Evolutionary conservation across 306 rosid species (phyloP).

Genomic region (Sindora glabra): DNA sequence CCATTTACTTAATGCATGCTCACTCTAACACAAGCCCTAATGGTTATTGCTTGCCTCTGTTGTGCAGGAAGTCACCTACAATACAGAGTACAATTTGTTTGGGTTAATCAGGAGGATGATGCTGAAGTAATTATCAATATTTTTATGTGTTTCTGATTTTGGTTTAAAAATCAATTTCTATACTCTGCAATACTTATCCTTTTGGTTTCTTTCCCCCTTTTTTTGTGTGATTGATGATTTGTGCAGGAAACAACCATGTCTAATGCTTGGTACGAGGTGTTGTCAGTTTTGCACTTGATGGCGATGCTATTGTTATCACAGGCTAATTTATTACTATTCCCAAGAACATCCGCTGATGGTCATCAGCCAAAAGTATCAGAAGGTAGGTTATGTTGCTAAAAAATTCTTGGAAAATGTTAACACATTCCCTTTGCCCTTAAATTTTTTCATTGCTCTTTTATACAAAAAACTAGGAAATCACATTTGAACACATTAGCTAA

Average conservation of each 20-base stretch:
- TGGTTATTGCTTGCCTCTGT: slow-evolving; percentile 12
- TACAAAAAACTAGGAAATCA: no score
- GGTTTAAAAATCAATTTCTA: slow-evolving; percentile 14
- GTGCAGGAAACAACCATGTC: slow-evolving; percentile 86
- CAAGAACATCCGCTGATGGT: slow-evolving; percentile 82
- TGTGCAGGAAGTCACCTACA: slow-evolving; percentile 88
- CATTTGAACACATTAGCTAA: no score
- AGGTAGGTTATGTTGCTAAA: slow-evolving; percentile 41
- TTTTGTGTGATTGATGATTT: slow-evolving; percentile 13
- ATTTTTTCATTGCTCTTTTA: no score
- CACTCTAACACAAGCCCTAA: slow-evolving; percentile 17
- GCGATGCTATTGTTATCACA: slow-evolving; percentile 76
- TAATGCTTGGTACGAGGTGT: slow-evolving; percentile 91
- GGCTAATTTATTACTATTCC: slow-evolving; percentile 93
- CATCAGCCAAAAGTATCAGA: slow-evolving; percentile 81
- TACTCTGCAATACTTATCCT: slow-evolving; percentile 11
- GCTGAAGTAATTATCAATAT: slow-evolving; percentile 50
- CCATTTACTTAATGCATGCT: slow-evolving; percentile 3
- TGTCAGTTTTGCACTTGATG: slow-evolving; percentile 93
- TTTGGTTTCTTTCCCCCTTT: neutral
- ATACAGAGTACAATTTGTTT: slow-evolving; percentile 69
- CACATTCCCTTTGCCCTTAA: neutral
- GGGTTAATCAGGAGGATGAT: slow-evolving; percentile 97
- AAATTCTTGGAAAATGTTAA: neutral
- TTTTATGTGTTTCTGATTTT: neutral